phyloP scores from a whole-genome alignment of 2,329 filamentous ascomycete species.

The Calonectria hawksworthii region DNA sequence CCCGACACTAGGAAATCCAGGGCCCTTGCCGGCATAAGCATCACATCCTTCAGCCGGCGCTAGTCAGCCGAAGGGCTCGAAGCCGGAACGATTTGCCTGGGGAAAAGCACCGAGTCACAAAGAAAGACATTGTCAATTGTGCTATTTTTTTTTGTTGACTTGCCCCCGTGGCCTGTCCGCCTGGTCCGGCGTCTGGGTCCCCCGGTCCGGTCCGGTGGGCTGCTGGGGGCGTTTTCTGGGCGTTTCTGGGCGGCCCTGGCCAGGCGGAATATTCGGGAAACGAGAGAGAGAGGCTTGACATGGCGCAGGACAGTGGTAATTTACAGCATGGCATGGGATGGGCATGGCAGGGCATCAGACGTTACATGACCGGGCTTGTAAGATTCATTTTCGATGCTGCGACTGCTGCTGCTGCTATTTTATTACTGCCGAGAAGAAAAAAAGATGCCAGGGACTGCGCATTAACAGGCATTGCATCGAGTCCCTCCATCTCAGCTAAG shows the following conservation, averaged over 20 bases:
- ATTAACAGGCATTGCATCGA: conserved; percentile 18
- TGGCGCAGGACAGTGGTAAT: conserved; percentile 5
- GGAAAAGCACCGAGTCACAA: not conserved
- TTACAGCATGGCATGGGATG: not conserved
- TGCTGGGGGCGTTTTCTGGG: conserved; percentile 6
- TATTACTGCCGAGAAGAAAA: not conserved
- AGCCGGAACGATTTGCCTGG: not conserved
- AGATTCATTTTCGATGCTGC: not conserved
- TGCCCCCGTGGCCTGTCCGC: conserved; percentile 1
- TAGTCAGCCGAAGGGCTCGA: not conserved
- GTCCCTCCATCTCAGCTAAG: not conserved
- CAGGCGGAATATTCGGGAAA: conserved; percentile 8
- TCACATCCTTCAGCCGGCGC: not conserved
- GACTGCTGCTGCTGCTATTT: not conserved
- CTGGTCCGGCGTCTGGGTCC: conserved; percentile 3
- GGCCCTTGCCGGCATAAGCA: not conserved
- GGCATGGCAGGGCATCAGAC: not conserved
- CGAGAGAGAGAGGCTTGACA: not conserved
- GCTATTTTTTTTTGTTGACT: not conserved
- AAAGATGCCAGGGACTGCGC: conserved; percentile 1
- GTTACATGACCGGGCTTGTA: not conserved
- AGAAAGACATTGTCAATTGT: not conserved
- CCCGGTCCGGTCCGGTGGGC: conserved; percentile 7
- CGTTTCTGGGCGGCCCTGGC: not conserved
- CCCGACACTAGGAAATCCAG: not conserved